A percentile compares a stretch with the other conserved stretches of the same genome.
Conservation (phyloP, 163 green algal genomes). For the Smithsoniella earleae region DNA sequence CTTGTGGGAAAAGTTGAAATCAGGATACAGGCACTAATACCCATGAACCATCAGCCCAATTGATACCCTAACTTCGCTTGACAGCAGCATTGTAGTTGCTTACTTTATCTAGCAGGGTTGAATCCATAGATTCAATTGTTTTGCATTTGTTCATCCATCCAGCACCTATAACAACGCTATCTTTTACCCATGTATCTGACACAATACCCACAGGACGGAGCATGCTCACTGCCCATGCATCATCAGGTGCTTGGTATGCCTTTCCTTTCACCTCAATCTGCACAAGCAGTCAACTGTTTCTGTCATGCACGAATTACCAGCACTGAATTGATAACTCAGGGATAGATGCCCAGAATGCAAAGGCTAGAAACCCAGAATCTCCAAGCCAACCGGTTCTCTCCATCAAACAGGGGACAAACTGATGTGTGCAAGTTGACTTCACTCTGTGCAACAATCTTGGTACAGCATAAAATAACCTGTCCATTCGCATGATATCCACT, state of each 20-base stretch:
- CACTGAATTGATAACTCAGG: too few species aligned
- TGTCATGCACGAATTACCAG: too few species aligned
- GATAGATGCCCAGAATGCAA: too few species aligned
- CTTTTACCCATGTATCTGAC: constrained; percentile 28
- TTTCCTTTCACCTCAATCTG: background rate
- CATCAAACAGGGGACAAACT: too few species aligned
- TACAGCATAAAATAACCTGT: too few species aligned
- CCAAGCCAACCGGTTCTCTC: too few species aligned
- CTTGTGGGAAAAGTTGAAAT: background rate
- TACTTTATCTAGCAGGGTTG: background rate
- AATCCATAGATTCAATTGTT: too few species aligned
- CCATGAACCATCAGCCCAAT: background rate
- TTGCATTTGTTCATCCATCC: background rate
- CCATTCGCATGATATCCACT: too few species aligned
- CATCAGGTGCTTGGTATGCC: constrained; percentile 11
- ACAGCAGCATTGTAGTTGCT: background rate
- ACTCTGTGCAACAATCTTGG: too few species aligned
- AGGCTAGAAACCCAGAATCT: too few species aligned
- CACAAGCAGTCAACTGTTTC: too few species aligned
- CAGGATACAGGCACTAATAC: background rate
- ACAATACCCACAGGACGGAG: constrained; percentile 18
- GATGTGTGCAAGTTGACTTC: too few species aligned
- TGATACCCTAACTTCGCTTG: background rate
- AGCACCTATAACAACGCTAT: background rate
- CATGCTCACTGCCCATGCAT: background rate